Base-by-base conservation (phyloP, 2,329 filamentous ascomycete species). In the Tolypocladium album region DNA sequence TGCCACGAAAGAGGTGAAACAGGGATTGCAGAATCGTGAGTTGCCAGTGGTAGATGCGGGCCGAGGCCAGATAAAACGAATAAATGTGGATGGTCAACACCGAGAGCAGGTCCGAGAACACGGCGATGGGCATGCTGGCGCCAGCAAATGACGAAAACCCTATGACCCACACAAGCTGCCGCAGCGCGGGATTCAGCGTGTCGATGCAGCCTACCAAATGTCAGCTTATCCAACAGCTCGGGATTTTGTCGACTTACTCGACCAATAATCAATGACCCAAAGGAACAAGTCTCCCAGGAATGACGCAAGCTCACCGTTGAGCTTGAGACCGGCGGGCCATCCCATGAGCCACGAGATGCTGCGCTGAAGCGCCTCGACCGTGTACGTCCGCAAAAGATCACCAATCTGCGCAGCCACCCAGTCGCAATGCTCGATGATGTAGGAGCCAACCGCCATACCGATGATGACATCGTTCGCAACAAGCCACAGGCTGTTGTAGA, bases 261-360 rank as follows among this genome's bases (percentile, higher is more conserved):
- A 89, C 94, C 94, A 99, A 71, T 97, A 95, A 65, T 97, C 92
- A 65, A 99, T 97, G 56, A 99, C 94, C 94, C 94, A 99, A 3
- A 97, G 79, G 70, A 99, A 99, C 3, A 99, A 77, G 69, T 97
- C 93, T 64, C 94, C 94, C 15, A 99, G 82, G 67, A 99, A 99
- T n/a, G 85, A 83, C 2, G 92, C 94, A 45, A 99, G 79, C 73
- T 99, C 93, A 59, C 86, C 92, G 71, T 99, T 99, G 43, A 99
- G 82, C 74, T 99, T 99, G 65, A 99, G 77, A 40, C 94, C 94
- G 56, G 92, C 94, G 11, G 94, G 94, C 86, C 89, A 96, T 59
- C 89, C 90, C 90, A 94, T 97, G 55, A 99, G 80, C 94, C 94
- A 99, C 6, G 84, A 87, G 61, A 99, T 97, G 72, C 92, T 96